phyloP scores from a whole-genome alignment of 2,329 filamentous ascomycete genomes.

The Tolypocladium capitatum region DNA sequence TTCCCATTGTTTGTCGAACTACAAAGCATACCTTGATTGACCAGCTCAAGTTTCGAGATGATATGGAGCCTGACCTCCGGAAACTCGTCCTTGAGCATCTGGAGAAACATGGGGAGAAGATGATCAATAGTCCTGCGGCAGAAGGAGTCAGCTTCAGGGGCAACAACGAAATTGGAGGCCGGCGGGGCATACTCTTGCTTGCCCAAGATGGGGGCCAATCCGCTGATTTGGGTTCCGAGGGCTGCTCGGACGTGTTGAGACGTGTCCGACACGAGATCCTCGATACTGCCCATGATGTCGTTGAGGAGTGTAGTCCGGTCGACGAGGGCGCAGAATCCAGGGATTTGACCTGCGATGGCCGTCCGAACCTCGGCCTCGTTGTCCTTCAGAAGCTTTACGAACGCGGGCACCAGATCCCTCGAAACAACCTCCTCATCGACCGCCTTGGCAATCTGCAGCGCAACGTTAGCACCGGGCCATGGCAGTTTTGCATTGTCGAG shows the following conservation, averaged over 20 bases:
- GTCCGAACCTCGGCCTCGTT: constrained; percentile 96
- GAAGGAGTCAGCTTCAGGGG: not conserved
- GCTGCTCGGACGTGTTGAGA: constrained; percentile 95
- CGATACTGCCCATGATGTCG: constrained; percentile 92
- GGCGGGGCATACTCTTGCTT: constrained; percentile 74
- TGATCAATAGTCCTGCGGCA: constrained; percentile 76
- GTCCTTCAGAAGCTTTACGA: constrained; percentile 95
- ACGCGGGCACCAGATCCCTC: constrained; percentile 86
- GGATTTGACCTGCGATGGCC: constrained; percentile 93
- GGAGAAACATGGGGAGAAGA: constrained; percentile 93
- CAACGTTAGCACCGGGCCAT: not conserved
- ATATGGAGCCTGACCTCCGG: constrained; percentile 97
- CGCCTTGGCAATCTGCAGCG: constrained; percentile 76
- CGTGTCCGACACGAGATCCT: constrained; percentile 88
- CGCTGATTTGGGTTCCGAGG: constrained; percentile 92
- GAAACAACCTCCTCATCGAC: constrained; percentile 95
- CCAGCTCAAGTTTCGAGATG: constrained; percentile 97
- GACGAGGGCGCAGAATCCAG: constrained; percentile 85
- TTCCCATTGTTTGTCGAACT: not conserved
- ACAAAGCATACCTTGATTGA: constrained; percentile 66
- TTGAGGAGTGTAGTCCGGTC: constrained; percentile 79
- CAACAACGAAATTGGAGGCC: too few relatives aligned
- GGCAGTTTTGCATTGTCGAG: not conserved
- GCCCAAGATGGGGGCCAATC: constrained; percentile 88
- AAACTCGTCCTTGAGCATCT: constrained; percentile 99